Evolutionary conservation across 164 flowering plant genomes (phyloP), one percentile per base, ranked within the genome.

Genomic region (Chimonanthus praecox): DNA sequence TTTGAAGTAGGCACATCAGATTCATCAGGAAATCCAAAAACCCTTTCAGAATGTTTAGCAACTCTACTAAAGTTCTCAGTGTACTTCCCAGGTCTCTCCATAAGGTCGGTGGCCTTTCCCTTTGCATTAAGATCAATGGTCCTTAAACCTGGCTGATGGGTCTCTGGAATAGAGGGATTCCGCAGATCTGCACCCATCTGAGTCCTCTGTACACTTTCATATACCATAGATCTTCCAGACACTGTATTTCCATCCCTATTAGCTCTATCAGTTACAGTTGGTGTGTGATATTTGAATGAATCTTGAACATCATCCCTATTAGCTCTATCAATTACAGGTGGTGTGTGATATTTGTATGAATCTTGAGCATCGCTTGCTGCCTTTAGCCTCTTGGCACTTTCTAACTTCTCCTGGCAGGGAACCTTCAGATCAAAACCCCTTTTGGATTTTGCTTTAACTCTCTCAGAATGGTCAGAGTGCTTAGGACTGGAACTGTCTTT

Each of bases 371-470:
- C 73, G 76, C 71, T 81, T 68, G 82, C 90, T 44, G 79, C 68
- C 78, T 85, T 91, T 18, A 62, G 75, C 75, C 82, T 85, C 80
- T 86, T 90, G 58, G 74, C 54, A 62, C 70, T 84, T 69, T 78
- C 88, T 73, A 87, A 58, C 65, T 78, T 85, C 77, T 82, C 88
- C 78, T 84, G 81, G 7, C 58, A 71, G 65, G 75, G 78, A 51
- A n/a, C 16, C 16, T 75, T 80, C 46, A 49, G 20, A 69, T 86
- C 88, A 73, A 80, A 75, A 49, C 72, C 82, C 72, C 84, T 88
- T 78, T 85, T 91, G 70, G 84, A 75, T 71, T 85, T 91, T n/a
- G 81, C 68, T 82, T 78, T 82, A 48, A 18, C 71, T 74, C 77
- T 83, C 68, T 81, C 84, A 49, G 72, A 71, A 67, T 73, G 80